Conservation (phyloP, 2,329 filamentous ascomycete genomes). For the Hypomyces perniciosus region DNA sequence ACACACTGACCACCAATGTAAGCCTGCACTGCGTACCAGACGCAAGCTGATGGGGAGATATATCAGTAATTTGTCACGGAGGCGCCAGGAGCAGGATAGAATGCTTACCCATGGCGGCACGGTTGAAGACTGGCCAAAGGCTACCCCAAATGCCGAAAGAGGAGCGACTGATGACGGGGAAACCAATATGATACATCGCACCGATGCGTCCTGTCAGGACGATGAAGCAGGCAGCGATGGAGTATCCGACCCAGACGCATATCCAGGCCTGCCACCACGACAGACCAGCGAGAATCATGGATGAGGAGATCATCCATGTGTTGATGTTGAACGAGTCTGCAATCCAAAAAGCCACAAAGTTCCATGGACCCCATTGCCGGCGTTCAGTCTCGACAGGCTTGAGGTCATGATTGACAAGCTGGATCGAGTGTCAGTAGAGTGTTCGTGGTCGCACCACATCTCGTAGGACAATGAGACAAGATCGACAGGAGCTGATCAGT, state of each 20-base stretch:
- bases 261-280: slow-evolving; percentile 91
- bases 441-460: neutral
- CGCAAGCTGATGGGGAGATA: slow-evolving; percentile 48
- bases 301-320: slow-evolving; percentile 89
- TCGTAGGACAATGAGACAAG: neutral
- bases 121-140: slow-evolving; percentile 83
- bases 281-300: slow-evolving; percentile 70
- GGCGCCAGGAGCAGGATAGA: neutral
- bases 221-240: slow-evolving; percentile 69
- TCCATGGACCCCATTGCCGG: slow-evolving; percentile 79
- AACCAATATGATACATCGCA: slow-evolving; percentile 81
- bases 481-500: neutral
- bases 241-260: slow-evolving; percentile 84
- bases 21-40: slow-evolving; percentile 81
- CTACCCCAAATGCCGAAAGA: slow-evolving; percentile 88
- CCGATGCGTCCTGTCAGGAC: slow-evolving; percentile 76
- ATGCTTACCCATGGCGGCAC: slow-evolving; percentile 64
- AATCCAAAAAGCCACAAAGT: slow-evolving; percentile 85
- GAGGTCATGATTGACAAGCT: slow-evolving; percentile 77
- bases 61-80: neutral
- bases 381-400: slow-evolving; percentile 74
- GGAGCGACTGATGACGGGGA: slow-evolving; percentile 71
- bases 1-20: slow-evolving; percentile 85
- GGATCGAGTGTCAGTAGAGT: slow-evolving; percentile 10
- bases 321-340: slow-evolving; percentile 85